Conservation (phyloP, 192 early-diverging fungal genomes). For the Coemansia sp. region DNA sequence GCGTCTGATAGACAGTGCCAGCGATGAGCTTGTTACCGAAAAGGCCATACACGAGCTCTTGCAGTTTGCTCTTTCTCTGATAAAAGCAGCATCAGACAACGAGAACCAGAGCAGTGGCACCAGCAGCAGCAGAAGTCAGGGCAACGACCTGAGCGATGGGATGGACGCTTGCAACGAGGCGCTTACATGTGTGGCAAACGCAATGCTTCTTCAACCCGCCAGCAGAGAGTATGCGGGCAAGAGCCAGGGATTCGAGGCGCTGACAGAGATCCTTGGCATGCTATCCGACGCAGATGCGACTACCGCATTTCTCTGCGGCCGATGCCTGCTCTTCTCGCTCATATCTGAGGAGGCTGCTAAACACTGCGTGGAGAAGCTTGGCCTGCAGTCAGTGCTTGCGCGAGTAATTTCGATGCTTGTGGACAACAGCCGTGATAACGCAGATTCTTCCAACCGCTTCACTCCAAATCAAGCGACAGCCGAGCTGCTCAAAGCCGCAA, state of each 20-base stretch:
- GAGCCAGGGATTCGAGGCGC: constrained; percentile 7
- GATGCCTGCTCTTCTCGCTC: constrained; percentile 34
- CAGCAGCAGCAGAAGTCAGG: background rate
- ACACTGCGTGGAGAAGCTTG: constrained; percentile 21
- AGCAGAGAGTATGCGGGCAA: constrained; percentile 19
- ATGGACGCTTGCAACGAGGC: constrained; percentile 33
- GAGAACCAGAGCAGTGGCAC: background rate
- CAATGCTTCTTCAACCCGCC: constrained; percentile 35
- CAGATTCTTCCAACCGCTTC: constrained; percentile 8
- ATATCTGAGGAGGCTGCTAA: constrained; percentile 8
- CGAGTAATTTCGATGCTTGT: constrained; percentile 1
- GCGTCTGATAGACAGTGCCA: constrained; percentile 15
- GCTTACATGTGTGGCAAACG: constrained; percentile 48
- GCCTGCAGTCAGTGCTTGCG: constrained; percentile 23
- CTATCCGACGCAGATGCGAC: background rate
- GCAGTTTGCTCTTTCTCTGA: constrained; percentile 15
- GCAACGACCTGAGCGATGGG: background rate
- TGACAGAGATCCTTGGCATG: constrained; percentile 11
- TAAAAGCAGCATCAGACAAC: background rate
- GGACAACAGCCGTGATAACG: background rate
- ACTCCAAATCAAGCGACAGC: constrained; percentile 29
- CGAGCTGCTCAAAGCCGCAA: constrained; percentile 44
- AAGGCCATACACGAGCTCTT: constrained; percentile 24
- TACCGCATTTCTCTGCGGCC: constrained; percentile 34
- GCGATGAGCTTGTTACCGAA: constrained; percentile 21